Conservation (phyloP, 1,284 basidiomycete species). For the Grifola frondosa region DNA sequence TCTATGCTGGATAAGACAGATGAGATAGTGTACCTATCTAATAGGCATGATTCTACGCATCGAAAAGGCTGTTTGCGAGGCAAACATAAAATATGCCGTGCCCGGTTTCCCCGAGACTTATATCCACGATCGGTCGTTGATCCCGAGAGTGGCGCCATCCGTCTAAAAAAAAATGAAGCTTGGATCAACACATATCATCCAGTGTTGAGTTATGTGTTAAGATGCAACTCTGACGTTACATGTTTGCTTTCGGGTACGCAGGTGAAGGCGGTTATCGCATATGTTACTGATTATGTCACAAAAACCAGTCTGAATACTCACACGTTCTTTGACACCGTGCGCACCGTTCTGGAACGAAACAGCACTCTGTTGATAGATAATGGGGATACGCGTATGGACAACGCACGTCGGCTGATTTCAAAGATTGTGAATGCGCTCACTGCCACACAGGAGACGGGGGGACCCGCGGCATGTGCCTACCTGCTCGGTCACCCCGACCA, state of each 20-base stretch:
- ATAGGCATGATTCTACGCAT: background rate
- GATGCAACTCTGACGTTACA: slow-evolving; percentile 13
- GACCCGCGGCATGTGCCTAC: slow-evolving; percentile 9
- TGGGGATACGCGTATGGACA: no score
- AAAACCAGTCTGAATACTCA: no score
- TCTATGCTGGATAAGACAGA: background rate
- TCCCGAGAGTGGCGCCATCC: background rate
- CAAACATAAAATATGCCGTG: background rate
- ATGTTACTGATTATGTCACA: slow-evolving; percentile 12
- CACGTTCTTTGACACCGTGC: no score
- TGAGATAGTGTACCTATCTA: background rate
- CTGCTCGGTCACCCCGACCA: slow-evolving; percentile 12
- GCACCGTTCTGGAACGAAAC: no score
- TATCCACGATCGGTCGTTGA: background rate
- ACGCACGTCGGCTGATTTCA: no score
- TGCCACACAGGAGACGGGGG: no score
- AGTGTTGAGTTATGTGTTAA: slow-evolving; percentile 1
- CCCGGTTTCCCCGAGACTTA: background rate
- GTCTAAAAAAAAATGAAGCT: slow-evolving; percentile 3
- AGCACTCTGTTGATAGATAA: no score
- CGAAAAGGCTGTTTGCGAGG: background rate
- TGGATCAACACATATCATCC: slow-evolving; percentile 9
- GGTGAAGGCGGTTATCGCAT: slow-evolving; percentile 5
- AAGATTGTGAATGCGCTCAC: no score
- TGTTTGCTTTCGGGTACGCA: slow-evolving; percentile 6